Percentiles rank a stretch among this genome's conserved stretches.
These are phyloP conservation scores for Moricandia moricandioides DNA, from an alignment of 345 rosid species.

Conservation along the genomic window DNA sequence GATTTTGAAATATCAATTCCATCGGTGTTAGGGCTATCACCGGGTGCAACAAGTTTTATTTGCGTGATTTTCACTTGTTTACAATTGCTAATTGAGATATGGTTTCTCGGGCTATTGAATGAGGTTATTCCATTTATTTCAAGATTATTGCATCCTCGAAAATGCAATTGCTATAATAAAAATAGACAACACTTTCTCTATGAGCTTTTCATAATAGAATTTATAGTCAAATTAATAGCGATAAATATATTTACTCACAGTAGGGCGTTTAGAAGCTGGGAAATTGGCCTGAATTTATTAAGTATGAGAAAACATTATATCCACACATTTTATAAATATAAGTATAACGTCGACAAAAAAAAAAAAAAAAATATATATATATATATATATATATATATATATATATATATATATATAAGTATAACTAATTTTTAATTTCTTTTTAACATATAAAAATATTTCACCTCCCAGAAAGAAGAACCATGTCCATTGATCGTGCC, in stretches of 20 bases:
- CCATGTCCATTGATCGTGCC: constrained; percentile 21
- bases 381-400: too few relatives aligned
- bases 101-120: constrained; percentile 39
- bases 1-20: too few relatives aligned
- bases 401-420: neutral
- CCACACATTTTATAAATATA: neutral
- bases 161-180: constrained; percentile 27
- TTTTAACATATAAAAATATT: neutral
- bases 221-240: neutral
- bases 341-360: too few relatives aligned
- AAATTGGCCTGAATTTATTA: neutral
- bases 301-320: neutral
- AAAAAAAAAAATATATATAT: too few relatives aligned
- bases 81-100: constrained; percentile 33
- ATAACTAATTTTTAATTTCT: too few relatives aligned
- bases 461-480: constrained; percentile 20
- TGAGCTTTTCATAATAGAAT: neutral
- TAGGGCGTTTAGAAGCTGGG: neutral
- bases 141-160: constrained; percentile 25
- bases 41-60: constrained; percentile 42
- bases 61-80: too few relatives aligned
- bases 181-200: neutral
- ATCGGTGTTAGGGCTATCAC: constrained; percentile 54
- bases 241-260: constrained; percentile 1
- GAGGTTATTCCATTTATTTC: constrained; percentile 34